A percentile compares a stretch with the other conserved stretches of the same genome.
Conservation (phyloP, 192 early-diverging fungal species). For the Cetraspora pellucida region DNA sequence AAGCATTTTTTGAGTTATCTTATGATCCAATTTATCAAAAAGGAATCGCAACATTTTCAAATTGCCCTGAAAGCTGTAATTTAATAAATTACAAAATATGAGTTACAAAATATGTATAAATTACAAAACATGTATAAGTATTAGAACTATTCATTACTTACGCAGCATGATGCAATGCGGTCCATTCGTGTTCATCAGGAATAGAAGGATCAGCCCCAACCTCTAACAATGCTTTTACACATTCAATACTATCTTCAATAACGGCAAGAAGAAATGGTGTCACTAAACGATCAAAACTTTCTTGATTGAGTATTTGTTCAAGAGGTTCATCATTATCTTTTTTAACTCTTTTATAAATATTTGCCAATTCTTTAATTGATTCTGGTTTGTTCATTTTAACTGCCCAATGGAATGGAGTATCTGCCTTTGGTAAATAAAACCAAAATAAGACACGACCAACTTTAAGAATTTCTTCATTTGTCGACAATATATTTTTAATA, state of each 20-base stretch:
- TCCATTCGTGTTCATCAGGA: not conserved
- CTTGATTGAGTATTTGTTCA: not conserved
- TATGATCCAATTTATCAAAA: not conserved
- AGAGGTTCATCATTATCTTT: not conserved
- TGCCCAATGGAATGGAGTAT: constrained; percentile 31
- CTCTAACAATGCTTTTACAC: constrained; percentile 9
- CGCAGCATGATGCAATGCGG: constrained; percentile 7
- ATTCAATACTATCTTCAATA: not conserved
- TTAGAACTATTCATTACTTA: too few species aligned
- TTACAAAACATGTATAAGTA: too few species aligned
- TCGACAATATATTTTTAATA: not conserved
- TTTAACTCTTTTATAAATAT: not conserved
- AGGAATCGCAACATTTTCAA: not conserved
- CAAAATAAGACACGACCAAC: constrained; percentile 1
- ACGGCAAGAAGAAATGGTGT: constrained; percentile 9
- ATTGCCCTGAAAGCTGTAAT: not conserved
- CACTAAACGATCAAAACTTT: not conserved
- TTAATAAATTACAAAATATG: not conserved
- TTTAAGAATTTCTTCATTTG: not conserved
- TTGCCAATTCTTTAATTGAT: not conserved
- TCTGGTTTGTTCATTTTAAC: not conserved
- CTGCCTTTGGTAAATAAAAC: not conserved
- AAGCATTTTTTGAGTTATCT: not conserved
- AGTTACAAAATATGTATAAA: too few species aligned
- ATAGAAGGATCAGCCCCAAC: constrained; percentile 18